Percentiles rank a stretch among this genome's conserved stretches.
Evolutionary conservation across 2,329 filamentous ascomycete species (phyloP).

Genomic region (Fusarium hostae): DNA sequence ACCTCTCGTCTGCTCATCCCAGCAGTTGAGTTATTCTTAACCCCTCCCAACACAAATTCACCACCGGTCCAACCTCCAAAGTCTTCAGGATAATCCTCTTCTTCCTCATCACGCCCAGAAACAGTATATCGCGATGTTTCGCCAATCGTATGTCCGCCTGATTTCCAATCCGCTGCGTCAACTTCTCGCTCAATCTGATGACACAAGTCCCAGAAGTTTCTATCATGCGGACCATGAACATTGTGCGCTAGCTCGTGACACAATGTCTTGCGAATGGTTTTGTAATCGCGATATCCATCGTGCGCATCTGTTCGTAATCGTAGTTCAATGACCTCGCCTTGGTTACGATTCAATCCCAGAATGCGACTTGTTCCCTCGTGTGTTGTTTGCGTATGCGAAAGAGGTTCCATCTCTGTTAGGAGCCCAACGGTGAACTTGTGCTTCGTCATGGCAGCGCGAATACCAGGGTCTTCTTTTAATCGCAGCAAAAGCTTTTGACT

Average conservation of each 20-base stretch:
- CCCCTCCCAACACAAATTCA: slow-evolving; percentile 77
- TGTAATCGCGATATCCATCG: slow-evolving; percentile 93
- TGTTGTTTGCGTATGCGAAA: slow-evolving; percentile 76
- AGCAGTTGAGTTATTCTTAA: slow-evolving; percentile 56
- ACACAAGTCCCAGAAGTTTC: slow-evolving; percentile 89
- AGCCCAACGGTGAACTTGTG: slow-evolving; percentile 87
- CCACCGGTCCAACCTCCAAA: slow-evolving; percentile 83
- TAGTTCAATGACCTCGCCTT: slow-evolving; percentile 90
- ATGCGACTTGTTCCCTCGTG: slow-evolving; percentile 80
- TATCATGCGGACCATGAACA: slow-evolving; percentile 84
- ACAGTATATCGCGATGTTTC: slow-evolving; percentile 70
- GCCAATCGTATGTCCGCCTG: slow-evolving; percentile 74
- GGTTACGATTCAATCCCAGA: slow-evolving; percentile 87
- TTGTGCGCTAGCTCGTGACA: slow-evolving; percentile 98
- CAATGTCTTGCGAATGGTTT: slow-evolving; percentile 87
- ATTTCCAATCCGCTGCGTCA: slow-evolving; percentile 79
- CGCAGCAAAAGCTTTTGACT: slow-evolving; percentile 78
- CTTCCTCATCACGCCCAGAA: slow-evolving; percentile 62
- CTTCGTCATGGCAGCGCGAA: slow-evolving; percentile 82
- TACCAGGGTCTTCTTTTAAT: slow-evolving; percentile 84
- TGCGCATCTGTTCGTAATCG: slow-evolving; percentile 91
- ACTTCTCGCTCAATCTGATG: slow-evolving; percentile 90
- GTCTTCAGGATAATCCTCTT: slow-evolving; percentile 62
- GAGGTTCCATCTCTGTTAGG: slow-evolving; percentile 95
- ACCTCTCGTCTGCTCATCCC: slow-evolving; percentile 77